These are phyloP conservation scores for Decorospora gaudefroyi DNA, from an alignment of 2,329 filamentous ascomycete genomes.

Conservation along the genomic window DNA sequence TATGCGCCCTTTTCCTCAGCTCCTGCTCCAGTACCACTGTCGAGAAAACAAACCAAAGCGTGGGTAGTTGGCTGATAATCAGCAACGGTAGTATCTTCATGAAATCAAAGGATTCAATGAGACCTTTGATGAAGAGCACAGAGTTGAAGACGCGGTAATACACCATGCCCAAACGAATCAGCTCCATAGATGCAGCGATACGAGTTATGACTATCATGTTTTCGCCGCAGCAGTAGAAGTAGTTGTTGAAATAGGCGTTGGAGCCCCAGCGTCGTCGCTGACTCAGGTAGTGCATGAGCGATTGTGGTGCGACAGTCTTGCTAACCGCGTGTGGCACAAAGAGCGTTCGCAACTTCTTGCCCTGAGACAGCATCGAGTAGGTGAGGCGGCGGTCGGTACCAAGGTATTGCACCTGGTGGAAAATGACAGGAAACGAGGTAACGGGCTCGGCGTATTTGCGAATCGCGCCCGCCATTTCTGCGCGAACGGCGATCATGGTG, in stretches of 20 bases:
- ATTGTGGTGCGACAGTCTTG: slow-evolving; percentile 1
- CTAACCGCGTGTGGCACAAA: slow-evolving; percentile 2
- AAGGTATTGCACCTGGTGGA: slow-evolving; percentile 4
- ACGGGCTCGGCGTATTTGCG: slow-evolving; percentile 1
- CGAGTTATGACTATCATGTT: slow-evolving; percentile 4
- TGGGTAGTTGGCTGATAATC: slow-evolving; percentile 2
- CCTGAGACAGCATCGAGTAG: slow-evolving; percentile 3
- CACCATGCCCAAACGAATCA: slow-evolving; percentile 1
- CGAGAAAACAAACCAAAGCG: slow-evolving; percentile 3
- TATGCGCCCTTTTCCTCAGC: slow-evolving; percentile 2
- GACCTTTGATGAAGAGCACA: slow-evolving; percentile 2
- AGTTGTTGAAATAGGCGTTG: slow-evolving; percentile 5
- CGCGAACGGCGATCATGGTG: slow-evolving; percentile 3
- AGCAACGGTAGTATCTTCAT: slow-evolving; percentile 1
- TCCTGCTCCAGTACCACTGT: slow-evolving; percentile 1
- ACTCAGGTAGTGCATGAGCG: slow-evolving; percentile 2
- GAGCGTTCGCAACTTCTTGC: slow-evolving; percentile 3
- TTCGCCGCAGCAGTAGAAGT: slow-evolving; percentile 3
- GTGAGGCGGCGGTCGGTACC: slow-evolving; percentile 3
- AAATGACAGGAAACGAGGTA: slow-evolving; percentile 1
- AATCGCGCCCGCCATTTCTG: slow-evolving; percentile 2
- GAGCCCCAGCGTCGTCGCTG: slow-evolving; percentile 4
- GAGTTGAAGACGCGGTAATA: slow-evolving; percentile 4
- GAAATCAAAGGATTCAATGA: neutral
- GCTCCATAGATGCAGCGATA: slow-evolving; percentile 1